Percentiles rank a stretch among this genome's conserved stretches.
Conservation (phyloP, 2,329 filamentous ascomycete genomes). For the Penicillium polonicum region DNA sequence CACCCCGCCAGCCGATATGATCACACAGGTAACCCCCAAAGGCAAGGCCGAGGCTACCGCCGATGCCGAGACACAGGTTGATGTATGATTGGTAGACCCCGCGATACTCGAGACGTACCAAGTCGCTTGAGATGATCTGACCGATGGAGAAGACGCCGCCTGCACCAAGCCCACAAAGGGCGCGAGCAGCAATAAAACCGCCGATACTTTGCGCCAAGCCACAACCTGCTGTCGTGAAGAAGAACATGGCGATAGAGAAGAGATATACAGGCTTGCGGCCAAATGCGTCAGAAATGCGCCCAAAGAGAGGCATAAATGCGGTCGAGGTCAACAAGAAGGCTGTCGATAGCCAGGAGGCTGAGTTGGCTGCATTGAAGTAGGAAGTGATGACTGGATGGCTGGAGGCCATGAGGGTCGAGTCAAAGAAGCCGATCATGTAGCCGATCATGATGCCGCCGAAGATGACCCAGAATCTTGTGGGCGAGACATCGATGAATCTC, state of each 20-base stretch:
- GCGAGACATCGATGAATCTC: conserved; percentile 41
- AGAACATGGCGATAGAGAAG: conserved; percentile 61
- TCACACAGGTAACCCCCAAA: conserved; percentile 44
- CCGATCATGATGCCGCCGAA: conserved; percentile 60
- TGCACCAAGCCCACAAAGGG: conserved; percentile 69
- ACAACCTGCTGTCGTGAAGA: conserved; percentile 68
- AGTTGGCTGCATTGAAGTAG: conserved; percentile 73
- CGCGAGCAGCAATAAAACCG: conserved; percentile 69
- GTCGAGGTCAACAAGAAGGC: conserved; percentile 75
- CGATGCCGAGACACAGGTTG: conserved; percentile 40
- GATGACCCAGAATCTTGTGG: conserved; percentile 60
- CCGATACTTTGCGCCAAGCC: conserved; percentile 66
- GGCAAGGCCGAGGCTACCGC: conserved; percentile 40
- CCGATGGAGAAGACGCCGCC: conserved; percentile 71
- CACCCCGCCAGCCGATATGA: conserved; percentile 42
- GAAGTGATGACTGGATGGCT: conserved; percentile 79
- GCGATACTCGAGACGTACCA: conserved; percentile 68
- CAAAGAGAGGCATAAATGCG: conserved; percentile 71
- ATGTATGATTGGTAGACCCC: conserved; percentile 46
- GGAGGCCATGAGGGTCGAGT: conserved; percentile 78
- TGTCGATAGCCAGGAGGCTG: conserved; percentile 79
- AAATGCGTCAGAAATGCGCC: conserved; percentile 70
- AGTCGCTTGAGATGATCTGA: conserved; percentile 58
- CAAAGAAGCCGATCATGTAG: conserved; percentile 63
- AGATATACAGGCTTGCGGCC: conserved; percentile 69